Conservation (phyloP, 768 basidiomycete species). For the Hericium coralloides region DNA sequence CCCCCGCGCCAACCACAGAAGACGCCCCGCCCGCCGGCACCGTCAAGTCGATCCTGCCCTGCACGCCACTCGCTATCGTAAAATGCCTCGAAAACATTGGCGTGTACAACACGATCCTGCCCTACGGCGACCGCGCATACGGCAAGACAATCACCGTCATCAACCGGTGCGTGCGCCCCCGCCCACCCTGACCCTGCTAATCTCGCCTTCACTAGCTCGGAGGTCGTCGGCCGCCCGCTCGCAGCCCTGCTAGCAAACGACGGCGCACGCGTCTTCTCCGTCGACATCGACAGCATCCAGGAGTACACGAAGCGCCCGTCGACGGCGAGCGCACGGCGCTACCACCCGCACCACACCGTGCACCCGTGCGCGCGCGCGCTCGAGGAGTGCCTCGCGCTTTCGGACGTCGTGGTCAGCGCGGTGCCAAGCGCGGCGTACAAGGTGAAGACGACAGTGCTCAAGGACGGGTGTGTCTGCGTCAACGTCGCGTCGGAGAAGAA, state of each 20-base stretch:
- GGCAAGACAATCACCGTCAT: conserved; percentile 91
- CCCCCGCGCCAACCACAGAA: conserved; percentile 24
- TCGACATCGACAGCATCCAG: conserved; percentile 85
- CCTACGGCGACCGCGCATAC: conserved; percentile 92
- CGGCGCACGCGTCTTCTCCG: conserved; percentile 90
- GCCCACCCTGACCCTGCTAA: background rate
- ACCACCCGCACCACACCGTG: conserved; percentile 79
- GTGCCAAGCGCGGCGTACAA: conserved; percentile 85
- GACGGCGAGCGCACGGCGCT: conserved; percentile 39
- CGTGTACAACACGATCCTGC: conserved; percentile 87
- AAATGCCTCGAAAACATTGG: conserved; percentile 88
- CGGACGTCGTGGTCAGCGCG: conserved; percentile 92
- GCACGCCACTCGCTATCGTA: conserved; percentile 94
- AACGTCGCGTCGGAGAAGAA: conserved; percentile 96
- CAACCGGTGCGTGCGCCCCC: conserved; percentile 59
- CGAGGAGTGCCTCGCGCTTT: conserved; percentile 71
- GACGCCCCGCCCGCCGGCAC: conserved; percentile 74
- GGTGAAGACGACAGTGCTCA: conserved; percentile 80
- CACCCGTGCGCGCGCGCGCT: conserved; percentile 61
- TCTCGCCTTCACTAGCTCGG: conserved; percentile 52
- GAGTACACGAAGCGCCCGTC: conserved; percentile 85
- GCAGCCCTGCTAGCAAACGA: conserved; percentile 94
- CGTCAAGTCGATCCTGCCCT: conserved; percentile 95
- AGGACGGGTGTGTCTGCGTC: conserved; percentile 89
- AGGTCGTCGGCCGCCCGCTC: conserved; percentile 95